phyloP scores from a whole-genome alignment of 169 alveolate genomes.

The Fabrea salina region DNA sequence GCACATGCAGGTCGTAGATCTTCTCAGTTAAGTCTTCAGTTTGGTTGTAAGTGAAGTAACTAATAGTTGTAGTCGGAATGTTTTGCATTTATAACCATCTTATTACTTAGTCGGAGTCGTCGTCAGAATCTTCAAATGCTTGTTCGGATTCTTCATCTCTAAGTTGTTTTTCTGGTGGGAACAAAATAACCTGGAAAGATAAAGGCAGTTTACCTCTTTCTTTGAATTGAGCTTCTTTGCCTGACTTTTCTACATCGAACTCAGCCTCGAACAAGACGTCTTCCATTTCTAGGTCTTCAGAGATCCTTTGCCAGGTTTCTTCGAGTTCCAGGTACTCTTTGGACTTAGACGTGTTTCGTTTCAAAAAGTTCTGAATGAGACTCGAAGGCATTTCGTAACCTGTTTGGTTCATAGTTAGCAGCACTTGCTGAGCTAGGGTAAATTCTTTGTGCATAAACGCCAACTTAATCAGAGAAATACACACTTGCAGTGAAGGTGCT shows the following conservation, averaged over 20 bases:
- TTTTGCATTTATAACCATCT: too few species aligned
- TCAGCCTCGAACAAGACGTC: too few species aligned
- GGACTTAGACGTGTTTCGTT: not conserved
- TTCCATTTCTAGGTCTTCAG: not conserved
- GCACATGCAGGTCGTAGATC: slow-evolving; percentile 1
- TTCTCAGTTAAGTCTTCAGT: not conserved
- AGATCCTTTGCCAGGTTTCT: not conserved
- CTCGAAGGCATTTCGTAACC: not conserved
- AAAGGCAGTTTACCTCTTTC: too few species aligned
- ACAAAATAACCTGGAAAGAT: too few species aligned
- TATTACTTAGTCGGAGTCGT: too few species aligned
- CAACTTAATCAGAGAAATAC: not conserved
- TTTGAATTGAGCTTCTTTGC: too few species aligned
- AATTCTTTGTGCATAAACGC: not conserved
- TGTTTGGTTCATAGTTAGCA: not conserved
- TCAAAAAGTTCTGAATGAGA: not conserved
- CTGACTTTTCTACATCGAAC: too few species aligned
- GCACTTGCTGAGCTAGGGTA: not conserved
- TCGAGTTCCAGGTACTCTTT: not conserved
- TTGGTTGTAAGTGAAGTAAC: not conserved
- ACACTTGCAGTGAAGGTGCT: not conserved
- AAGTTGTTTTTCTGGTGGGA: too few species aligned
- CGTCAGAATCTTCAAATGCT: too few species aligned
- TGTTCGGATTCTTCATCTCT: too few species aligned
- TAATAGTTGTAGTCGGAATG: too few species aligned